phyloP scores from a whole-genome alignment of 306 rosid genomes.

The Fragaria nilgerrensis region DNA sequence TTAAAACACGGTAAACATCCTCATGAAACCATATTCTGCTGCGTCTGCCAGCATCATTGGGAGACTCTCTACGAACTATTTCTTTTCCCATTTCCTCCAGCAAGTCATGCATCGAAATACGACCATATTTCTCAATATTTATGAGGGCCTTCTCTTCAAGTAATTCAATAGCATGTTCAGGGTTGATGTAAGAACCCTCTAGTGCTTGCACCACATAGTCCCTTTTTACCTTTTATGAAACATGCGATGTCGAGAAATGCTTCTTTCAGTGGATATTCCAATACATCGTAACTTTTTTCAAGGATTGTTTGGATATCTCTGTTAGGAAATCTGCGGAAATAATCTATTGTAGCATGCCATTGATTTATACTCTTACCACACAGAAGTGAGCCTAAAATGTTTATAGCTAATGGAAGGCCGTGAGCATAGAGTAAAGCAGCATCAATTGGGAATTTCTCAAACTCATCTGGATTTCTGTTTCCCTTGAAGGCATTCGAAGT shows the following conservation, averaged over 20 bases:
- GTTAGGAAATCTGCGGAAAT: background rate
- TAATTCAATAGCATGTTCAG: background rate
- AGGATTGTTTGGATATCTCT: background rate
- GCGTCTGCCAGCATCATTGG: conserved; percentile 4
- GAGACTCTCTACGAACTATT: background rate
- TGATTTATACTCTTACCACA: conserved; percentile 12
- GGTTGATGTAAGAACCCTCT: conserved; percentile 26
- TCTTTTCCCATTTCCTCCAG: conserved; percentile 26
- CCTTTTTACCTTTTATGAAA: conserved; percentile 22
- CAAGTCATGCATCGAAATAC: conserved; percentile 39
- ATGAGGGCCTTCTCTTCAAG: background rate
- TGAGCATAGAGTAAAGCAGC: background rate
- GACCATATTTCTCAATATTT: background rate
- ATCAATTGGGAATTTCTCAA: background rate
- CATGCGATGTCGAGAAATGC: conserved; percentile 42
- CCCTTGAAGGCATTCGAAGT: background rate
- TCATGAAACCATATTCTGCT: conserved; percentile 37
- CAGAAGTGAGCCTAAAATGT: conserved; percentile 37
- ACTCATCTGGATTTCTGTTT: background rate
- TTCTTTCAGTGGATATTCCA: conserved; percentile 19
- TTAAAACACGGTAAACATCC: conserved; percentile 18
- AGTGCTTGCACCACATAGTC: conserved; percentile 33
- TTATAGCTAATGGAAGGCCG: conserved; percentile 33
- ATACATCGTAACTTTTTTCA: conserved; percentile 18
- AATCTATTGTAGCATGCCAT: background rate